phyloP scores from a whole-genome alignment of 768 basidiomycete species.

The Lepiota subincarnata region DNA sequence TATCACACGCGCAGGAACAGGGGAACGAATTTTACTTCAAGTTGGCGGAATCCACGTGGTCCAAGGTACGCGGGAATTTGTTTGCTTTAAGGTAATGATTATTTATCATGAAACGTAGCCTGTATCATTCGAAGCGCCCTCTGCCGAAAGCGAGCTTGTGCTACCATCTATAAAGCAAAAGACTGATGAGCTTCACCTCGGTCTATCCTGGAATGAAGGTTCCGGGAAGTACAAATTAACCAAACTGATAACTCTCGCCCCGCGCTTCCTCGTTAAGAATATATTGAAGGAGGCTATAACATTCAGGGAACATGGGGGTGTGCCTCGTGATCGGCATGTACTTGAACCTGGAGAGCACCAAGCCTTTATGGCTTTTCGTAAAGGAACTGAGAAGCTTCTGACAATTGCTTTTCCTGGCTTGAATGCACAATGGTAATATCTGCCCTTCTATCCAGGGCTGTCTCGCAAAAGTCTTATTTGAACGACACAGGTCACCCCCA shows the following conservation, averaged over 20 bases:
- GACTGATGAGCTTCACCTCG: conserved; percentile 71
- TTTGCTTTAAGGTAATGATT: background rate
- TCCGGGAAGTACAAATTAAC: conserved; percentile 96
- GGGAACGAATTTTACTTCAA: conserved; percentile 83
- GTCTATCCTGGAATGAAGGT: conserved; percentile 90
- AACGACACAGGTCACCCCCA: conserved; percentile 72
- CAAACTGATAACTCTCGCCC: conserved; percentile 88
- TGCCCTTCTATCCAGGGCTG: background rate
- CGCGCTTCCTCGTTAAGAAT: conserved; percentile 90
- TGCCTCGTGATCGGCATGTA: conserved; percentile 54
- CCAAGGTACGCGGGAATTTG: conserved; percentile 49
- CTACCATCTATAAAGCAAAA: conserved; percentile 60
- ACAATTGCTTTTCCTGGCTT: conserved; percentile 85
- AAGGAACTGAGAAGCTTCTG: conserved; percentile 67
- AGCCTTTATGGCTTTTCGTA: conserved; percentile 63
- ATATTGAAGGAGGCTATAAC: conserved; percentile 62
- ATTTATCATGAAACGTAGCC: conserved; percentile 36
- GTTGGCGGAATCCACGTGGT: conserved; percentile 84
- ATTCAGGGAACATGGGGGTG: conserved; percentile 81
- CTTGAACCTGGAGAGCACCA: conserved; percentile 66
- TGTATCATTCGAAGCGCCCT: conserved; percentile 88
- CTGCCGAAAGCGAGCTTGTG: conserved; percentile 82
- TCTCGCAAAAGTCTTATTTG: conserved; percentile 5
- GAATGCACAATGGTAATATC: conserved; percentile 70
- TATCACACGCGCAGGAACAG: conserved; percentile 77